These are phyloP conservation scores for Linnemannia elongata DNA, from an alignment of 192 early-diverging fungal genomes.

Conservation along the genomic window DNA sequence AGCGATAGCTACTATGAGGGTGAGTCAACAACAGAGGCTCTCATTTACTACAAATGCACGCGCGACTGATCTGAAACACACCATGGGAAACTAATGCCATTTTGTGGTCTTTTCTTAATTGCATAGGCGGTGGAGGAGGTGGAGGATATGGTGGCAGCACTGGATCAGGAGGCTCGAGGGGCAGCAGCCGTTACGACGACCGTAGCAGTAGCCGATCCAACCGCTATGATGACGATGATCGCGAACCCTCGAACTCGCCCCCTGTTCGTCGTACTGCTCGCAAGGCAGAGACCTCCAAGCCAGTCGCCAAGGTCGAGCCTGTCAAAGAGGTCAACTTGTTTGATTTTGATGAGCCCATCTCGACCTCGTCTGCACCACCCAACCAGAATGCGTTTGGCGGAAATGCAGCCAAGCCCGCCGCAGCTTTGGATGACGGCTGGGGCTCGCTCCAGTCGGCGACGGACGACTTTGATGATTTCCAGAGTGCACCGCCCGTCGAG, in stretches of 20 bases:
- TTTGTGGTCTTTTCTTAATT: neutral
- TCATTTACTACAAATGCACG: neutral
- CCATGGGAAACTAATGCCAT: neutral
- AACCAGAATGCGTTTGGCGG: conserved; percentile 49
- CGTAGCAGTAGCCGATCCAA: conserved; percentile 51
- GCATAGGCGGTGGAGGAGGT: conserved; percentile 7
- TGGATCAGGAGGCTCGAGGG: conserved; percentile 37
- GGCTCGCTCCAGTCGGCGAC: conserved; percentile 33
- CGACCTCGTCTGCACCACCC: conserved; percentile 22
- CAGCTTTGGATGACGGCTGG: conserved; percentile 34
- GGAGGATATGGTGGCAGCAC: conserved; percentile 49
- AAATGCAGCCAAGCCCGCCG: conserved; percentile 15
- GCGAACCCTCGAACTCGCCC: conserved; percentile 29
- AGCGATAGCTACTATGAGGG: conserved; percentile 65
- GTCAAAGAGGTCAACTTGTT: conserved; percentile 73
- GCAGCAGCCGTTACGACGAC: conserved; percentile 42
- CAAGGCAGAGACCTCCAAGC: conserved; percentile 40
- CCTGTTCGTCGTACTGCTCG: conserved; percentile 46
- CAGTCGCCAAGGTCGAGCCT: conserved; percentile 40
- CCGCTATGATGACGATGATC: conserved; percentile 56
- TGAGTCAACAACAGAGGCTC: neutral
- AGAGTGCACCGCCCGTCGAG: conserved; percentile 63
- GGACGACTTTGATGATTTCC: conserved; percentile 80
- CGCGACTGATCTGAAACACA: neutral
- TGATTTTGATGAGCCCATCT: conserved; percentile 72